Evolutionary conservation across 1,284 basidiomycete species (phyloP).

Genomic region (Boletus nobilissimus): DNA sequence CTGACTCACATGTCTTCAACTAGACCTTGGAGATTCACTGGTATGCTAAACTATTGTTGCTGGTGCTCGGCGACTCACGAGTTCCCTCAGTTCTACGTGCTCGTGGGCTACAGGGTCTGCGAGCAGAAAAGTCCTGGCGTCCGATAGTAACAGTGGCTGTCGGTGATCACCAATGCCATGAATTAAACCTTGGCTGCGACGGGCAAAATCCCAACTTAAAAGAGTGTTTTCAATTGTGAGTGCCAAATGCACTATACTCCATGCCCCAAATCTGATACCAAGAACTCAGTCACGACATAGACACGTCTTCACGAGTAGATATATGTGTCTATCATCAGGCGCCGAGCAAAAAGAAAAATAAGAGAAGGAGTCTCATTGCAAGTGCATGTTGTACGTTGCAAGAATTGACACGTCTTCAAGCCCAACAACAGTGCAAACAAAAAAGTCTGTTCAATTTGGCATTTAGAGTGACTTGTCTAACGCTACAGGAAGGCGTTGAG

Average conservation of each 20-base stretch:
- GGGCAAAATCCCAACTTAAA: slow-evolving; percentile 76
- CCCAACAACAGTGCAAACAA: slow-evolving; percentile 47
- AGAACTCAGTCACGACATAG: slow-evolving; percentile 51
- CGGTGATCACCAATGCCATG: slow-evolving; percentile 59
- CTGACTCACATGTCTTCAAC: neutral
- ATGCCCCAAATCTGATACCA: neutral
- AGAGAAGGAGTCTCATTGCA: slow-evolving; percentile 63
- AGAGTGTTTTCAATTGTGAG: slow-evolving; percentile 60
- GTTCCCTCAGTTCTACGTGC: slow-evolving; percentile 54
- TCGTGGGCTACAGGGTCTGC: slow-evolving; percentile 57
- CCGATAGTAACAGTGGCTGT: slow-evolving; percentile 68
- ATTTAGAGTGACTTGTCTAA: slow-evolving; percentile 18
- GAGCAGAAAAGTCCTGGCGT: slow-evolving; percentile 66
- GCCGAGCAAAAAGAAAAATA: slow-evolving; percentile 67
- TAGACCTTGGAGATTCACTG: slow-evolving; percentile 28
- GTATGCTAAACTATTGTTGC: slow-evolving; percentile 2
- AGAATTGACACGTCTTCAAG: slow-evolving; percentile 62
- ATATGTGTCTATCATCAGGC: slow-evolving; percentile 63
- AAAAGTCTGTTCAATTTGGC: slow-evolving; percentile 50
- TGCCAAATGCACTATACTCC: neutral
- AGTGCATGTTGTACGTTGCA: slow-evolving; percentile 58
- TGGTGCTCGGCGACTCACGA: too few relatives aligned
- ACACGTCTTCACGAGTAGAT: slow-evolving; percentile 58
- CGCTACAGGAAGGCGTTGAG: slow-evolving; percentile 54
- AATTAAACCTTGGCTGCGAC: slow-evolving; percentile 68